Conservation (phyloP, 257 asterid species). For the Jasminum sambac region DNA sequence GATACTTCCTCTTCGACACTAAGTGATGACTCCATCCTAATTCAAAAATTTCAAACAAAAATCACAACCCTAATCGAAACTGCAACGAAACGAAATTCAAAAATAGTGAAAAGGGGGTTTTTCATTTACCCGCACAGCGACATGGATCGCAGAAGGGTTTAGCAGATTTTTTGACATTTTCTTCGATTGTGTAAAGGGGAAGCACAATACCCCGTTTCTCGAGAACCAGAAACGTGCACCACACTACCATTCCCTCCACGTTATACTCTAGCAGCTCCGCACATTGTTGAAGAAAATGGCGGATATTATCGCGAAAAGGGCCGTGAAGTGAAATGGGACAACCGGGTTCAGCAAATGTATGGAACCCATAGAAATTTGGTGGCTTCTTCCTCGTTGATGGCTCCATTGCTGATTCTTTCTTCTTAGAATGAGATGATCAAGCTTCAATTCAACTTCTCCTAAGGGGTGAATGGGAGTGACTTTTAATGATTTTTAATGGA, state of each 20-base stretch:
- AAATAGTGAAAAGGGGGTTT: constrained; percentile 8
- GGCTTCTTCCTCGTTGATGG: constrained; percentile 29
- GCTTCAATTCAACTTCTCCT: constrained; percentile 26
- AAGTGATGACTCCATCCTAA: constrained; percentile 90
- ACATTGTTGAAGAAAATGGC: constrained; percentile 59
- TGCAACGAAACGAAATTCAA: constrained; percentile 14
- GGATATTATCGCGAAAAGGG: constrained; percentile 69
- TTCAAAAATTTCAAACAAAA: constrained; percentile 2
- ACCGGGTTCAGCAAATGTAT: constrained; percentile 62
- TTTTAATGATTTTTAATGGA: no score
- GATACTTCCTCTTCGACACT: constrained; percentile 83
- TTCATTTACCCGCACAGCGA: constrained; percentile 60
- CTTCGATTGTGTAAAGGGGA: constrained; percentile 81
- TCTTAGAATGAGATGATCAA: background rate
- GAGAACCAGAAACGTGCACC: constrained; percentile 70
- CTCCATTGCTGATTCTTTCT: constrained; percentile 25
- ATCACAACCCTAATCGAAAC: constrained; percentile 11
- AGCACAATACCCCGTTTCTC: constrained; percentile 57
- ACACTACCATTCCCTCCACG: constrained; percentile 58
- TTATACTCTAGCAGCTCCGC: constrained; percentile 54
- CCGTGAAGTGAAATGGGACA: constrained; percentile 47
- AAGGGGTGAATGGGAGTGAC: no score
- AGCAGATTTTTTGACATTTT: constrained; percentile 48
- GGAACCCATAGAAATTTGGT: constrained; percentile 55
- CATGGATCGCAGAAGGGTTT: constrained; percentile 73